Base-by-base conservation (phyloP, 805 yeast genomes). In the Dipodascus geniculatus region DNA sequence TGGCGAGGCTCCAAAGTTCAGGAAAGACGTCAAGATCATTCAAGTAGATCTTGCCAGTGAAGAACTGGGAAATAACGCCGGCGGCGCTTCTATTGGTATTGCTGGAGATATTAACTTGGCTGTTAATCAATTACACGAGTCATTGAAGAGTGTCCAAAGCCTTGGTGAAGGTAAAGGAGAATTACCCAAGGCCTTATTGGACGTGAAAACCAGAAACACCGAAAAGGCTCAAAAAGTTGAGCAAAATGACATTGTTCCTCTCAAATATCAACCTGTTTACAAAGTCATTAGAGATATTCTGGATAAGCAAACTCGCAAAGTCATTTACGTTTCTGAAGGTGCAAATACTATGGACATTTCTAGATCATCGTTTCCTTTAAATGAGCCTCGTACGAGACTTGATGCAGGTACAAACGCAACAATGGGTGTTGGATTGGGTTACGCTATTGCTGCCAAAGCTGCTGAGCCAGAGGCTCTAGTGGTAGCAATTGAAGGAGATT, bases 331-430 rank as follows among this genome's bases (percentile, higher is more conserved):
- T 1, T 73, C 81, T 2, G 89, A 83, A 64, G 89, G 89, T n/a
- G 88, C 89, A 0, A 82, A 82, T 61, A 82, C 88, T 0, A 83
- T 83, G 88, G 89, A 83, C 59, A 71, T 78, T 22, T 82, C 87
- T 1, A 70, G 89, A 50, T 71, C 80, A 9, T 76, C 83, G 0
- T 82, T 83, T 62, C 78, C 80, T 3, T 71, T 81, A 50, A 65
- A 68, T 4, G 58, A 59, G 1, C 83, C 88, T 0, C 74, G 75
- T 55, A 75, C 71, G 20, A 66, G 87, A 42, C 65, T 83, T 22
- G 90, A 83, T 61, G 86, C 87, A 1, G 89, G 88, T 2, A 83
- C 88, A 0, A 81, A 80, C 66, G 87, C 87, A 0, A 83, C 88
- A 0, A 84, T 83, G 89, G 90, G 90, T 2, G 71, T 83, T 31